phyloP scores from a whole-genome alignment of 805 yeast species.

The Wickerhamomyces hampshirensis region DNA sequence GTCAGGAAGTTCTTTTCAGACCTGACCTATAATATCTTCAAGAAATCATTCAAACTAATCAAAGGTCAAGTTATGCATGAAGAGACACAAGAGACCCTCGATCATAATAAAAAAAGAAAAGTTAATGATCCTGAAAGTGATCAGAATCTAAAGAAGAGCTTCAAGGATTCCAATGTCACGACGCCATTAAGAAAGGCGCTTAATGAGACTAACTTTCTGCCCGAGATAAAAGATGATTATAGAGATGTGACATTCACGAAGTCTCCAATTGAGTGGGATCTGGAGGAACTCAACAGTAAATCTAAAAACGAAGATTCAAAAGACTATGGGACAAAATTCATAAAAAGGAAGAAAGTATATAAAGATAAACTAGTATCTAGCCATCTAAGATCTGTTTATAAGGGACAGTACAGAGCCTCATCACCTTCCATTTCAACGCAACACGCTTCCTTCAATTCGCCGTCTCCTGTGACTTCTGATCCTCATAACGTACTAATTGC shows the following conservation, averaged over 20 bases:
- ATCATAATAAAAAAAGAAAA: slow-evolving; percentile 3
- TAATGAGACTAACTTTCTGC: slow-evolving; percentile 7
- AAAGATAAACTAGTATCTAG: slow-evolving; percentile 18
- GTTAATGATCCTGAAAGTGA: background rate
- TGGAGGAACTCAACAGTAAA: slow-evolving; percentile 5
- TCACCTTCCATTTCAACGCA: slow-evolving; percentile 13
- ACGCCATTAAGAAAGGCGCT: slow-evolving; percentile 12
- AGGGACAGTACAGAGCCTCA: slow-evolving; percentile 33
- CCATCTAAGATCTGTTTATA: slow-evolving; percentile 29
- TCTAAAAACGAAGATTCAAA: background rate
- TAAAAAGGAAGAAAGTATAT: slow-evolving; percentile 18
- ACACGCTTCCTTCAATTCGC: slow-evolving; percentile 22
- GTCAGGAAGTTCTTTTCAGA: slow-evolving; percentile 3
- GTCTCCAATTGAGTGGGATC: slow-evolving; percentile 22
- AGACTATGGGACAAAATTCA: slow-evolving; percentile 36
- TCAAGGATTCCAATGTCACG: too few relatives aligned
- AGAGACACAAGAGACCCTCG: background rate
- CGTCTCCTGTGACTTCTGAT: slow-evolving; percentile 14
- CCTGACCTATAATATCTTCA: background rate
- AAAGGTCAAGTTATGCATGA: background rate
- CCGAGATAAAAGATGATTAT: slow-evolving; percentile 10
- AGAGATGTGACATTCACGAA: slow-evolving; percentile 16
- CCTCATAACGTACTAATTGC: slow-evolving; percentile 2
- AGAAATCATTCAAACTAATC: background rate
- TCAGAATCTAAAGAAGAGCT: background rate